phyloP scores from a whole-genome alignment of 1,284 basidiomycete species.

The Heliocybe sulcata region DNA sequence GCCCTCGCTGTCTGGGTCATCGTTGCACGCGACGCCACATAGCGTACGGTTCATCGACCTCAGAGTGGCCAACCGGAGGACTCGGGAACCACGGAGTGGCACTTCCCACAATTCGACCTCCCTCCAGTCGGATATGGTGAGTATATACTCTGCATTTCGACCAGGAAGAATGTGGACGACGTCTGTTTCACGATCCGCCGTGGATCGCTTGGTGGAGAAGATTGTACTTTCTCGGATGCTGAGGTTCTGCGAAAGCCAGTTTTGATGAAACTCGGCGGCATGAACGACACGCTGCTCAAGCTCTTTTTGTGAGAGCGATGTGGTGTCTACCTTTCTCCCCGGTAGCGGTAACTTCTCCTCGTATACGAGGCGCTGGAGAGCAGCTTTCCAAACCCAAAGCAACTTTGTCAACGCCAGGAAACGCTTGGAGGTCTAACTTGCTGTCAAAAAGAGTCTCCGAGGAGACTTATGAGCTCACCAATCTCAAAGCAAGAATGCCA shows the following conservation, averaged over 20 bases:
- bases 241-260: conserved; percentile 26
- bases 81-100: conserved; percentile 23
- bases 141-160: conserved; percentile 23
- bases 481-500: conserved; percentile 26
- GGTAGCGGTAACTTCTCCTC: conserved; percentile 25
- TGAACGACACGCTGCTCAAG: conserved; percentile 28
- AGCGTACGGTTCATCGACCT: conserved; percentile 10
- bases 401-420: conserved; percentile 23
- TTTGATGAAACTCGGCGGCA: conserved; percentile 26
- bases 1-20: conserved; percentile 16
- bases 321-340: conserved; percentile 19
- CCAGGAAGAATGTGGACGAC: conserved; percentile 21
- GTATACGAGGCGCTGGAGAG: conserved; percentile 25
- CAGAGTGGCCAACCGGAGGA: conserved; percentile 22
- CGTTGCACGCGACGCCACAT: conserved; percentile 23
- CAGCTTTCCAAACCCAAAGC: conserved; percentile 31
- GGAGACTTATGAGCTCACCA: conserved; percentile 22
- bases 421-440: conserved; percentile 21
- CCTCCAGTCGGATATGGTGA: conserved; percentile 19
- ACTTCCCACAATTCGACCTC: conserved; percentile 24
- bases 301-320: conserved; percentile 22
- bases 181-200: not conserved
- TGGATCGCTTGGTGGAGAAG: conserved; percentile 15
- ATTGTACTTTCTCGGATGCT: conserved; percentile 16
- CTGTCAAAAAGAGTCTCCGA: not conserved